phyloP scores from a whole-genome alignment of 208 protist genomes.

The Trypanosoma caninum region DNA sequence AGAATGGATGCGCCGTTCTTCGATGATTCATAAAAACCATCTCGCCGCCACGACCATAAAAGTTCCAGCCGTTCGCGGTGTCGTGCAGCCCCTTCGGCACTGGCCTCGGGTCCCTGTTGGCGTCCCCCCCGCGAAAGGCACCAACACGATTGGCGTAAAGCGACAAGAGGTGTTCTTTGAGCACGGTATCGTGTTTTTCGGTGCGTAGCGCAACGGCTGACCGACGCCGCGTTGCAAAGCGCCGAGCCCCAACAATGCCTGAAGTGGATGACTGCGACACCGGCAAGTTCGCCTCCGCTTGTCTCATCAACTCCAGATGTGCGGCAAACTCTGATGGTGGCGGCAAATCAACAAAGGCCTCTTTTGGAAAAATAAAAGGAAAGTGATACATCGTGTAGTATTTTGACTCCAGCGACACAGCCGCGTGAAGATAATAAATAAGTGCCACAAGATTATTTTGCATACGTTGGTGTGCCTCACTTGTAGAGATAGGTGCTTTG shows the following conservation, averaged over 20 bases:
- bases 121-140: slow-evolving; percentile 37
- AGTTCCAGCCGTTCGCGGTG: slow-evolving; percentile 80
- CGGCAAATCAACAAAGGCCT: slow-evolving; percentile 40
- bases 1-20: slow-evolving; percentile 55
- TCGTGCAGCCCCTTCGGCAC: slow-evolving; percentile 81
- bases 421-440: slow-evolving; percentile 38
- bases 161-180: slow-evolving; percentile 33
- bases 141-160: slow-evolving; percentile 21
- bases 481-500: neutral
- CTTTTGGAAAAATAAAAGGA: slow-evolving; percentile 60
- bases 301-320: neutral
- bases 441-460: slow-evolving; percentile 11
- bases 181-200: slow-evolving; percentile 39
- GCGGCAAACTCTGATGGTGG: slow-evolving; percentile 1
- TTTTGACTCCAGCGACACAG: slow-evolving; percentile 23
- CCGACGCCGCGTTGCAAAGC: slow-evolving; percentile 23
- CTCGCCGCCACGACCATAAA: slow-evolving; percentile 75
- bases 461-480: slow-evolving; percentile 22
- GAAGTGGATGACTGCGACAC: neutral
- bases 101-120: slow-evolving; percentile 70
- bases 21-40: slow-evolving; percentile 80
- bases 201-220: slow-evolving; percentile 41
- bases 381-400: slow-evolving; percentile 43
- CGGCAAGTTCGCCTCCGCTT: neutral
- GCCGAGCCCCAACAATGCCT: neutral